Percentiles rank a stretch among this genome's conserved stretches.
phyloP scores from a whole-genome alignment of 129 eudicot genomes.

The Artemisia tridentata region DNA sequence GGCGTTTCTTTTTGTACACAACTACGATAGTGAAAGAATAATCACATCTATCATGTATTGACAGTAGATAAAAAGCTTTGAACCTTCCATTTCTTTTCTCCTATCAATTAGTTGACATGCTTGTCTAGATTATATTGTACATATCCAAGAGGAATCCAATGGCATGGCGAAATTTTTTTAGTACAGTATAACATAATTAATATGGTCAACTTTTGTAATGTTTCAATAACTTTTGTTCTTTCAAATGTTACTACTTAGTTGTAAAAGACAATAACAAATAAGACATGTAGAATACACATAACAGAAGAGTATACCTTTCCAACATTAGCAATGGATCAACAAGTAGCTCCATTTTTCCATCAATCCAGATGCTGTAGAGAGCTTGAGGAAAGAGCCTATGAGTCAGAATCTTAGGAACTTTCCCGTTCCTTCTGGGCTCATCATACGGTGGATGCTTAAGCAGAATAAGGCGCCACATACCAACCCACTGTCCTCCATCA shows the following conservation, averaged over 20 bases:
- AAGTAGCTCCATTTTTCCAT: slow-evolving; percentile 97
- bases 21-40: background rate
- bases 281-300: background rate
- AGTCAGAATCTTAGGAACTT: slow-evolving; percentile 91
- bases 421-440: slow-evolving; percentile 93
- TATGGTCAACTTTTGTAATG: background rate
- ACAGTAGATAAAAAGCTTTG: background rate
- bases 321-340: slow-evolving; percentile 86
- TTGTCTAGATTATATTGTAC: background rate
- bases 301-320: slow-evolving; percentile 60
- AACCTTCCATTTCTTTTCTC: background rate
- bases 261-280: background rate
- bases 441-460: slow-evolving; percentile 93
- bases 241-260: background rate
- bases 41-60: background rate
- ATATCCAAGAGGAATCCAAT: background rate
- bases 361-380: slow-evolving; percentile 92
- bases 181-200: background rate
- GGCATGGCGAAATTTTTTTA: background rate
- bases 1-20: too few relatives aligned
- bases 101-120: background rate
- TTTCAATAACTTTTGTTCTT: background rate
- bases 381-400: slow-evolving; percentile 93
- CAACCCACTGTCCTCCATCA: slow-evolving; percentile 81
- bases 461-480: slow-evolving; percentile 86